Evolutionary conservation across 2,329 filamentous ascomycete species (phyloP), one percentile per base, ranked within the genome.

Genomic region (Claviceps monticola): DNA sequence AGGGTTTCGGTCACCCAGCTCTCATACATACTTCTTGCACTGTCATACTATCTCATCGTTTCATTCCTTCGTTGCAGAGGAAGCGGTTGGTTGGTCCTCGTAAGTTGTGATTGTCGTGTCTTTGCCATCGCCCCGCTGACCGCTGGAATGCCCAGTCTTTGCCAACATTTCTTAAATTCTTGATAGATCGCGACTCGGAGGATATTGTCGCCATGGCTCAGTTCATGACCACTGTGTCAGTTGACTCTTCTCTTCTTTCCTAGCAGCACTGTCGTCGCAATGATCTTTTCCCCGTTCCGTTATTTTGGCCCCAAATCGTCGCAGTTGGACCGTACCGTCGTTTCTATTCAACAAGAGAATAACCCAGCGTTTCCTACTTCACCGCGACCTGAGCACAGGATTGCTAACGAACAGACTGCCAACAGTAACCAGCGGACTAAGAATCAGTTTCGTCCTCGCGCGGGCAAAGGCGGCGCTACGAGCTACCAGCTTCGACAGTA

Each of bases 401-500:
- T 60, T 58, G 60, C 67, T 69, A 59, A 68, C 58, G 53, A 52
- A 53, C 55, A 58, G 26, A 56, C 47, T 46, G 46, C 57, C 26
- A 48, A 54, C 23, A 56, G 64, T 64, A 93, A 93, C 72, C 84
- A 89, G 67, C 85, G 89, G 63, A 88, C 87, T 59, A 83, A 87
- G 68, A 89, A 87, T 63, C 87, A 93, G 59, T 97, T 97, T 74
- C 88, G 90, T 65, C 88, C 91, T 39, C 86, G 90, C 62, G 84
- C 84, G 56, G 85, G 84, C 63, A 94, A 93, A 68, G 89, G 90
- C 53, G 94, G 88, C 51, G 87, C 82, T 60, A 94, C 77, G 26
- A 80, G 75, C 79, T 95, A 95, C 74, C 93, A 97, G 71, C 76
- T 98, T 60, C 85, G 93, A 68, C 93, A 98, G 68, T 98, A 97